Evolutionary conservation across 2,329 filamentous ascomycete genomes (phyloP).

Genomic region (Fusarium lyarnte): DNA sequence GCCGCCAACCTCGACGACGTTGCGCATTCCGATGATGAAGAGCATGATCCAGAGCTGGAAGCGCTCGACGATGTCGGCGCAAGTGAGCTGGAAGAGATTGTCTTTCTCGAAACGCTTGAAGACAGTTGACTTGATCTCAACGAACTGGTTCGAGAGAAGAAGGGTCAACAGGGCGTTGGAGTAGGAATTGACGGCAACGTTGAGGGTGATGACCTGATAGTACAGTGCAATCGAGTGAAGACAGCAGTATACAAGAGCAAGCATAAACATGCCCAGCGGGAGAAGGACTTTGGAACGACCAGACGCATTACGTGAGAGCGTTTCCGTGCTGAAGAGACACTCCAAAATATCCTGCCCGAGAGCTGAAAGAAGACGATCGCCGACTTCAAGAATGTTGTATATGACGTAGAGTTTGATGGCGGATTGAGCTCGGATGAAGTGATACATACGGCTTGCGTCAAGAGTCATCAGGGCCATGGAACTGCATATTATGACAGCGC

Average conservation of each 20-base stretch:
- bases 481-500: slow-evolving; percentile 85
- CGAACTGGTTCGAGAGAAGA: slow-evolving; percentile 96
- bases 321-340: slow-evolving; percentile 93
- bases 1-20: slow-evolving; percentile 94
- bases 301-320: slow-evolving; percentile 84
- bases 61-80: slow-evolving; percentile 94
- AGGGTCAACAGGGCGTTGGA: slow-evolving; percentile 94
- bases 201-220: slow-evolving; percentile 97
- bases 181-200: slow-evolving; percentile 98
- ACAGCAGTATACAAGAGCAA: slow-evolving; percentile 88
- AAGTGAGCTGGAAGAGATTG: slow-evolving; percentile 95
- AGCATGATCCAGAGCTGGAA: slow-evolving; percentile 99
- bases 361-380: slow-evolving; percentile 88
- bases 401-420: slow-evolving; percentile 99
- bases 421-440: slow-evolving; percentile 94
- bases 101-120: slow-evolving; percentile 99
- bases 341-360: slow-evolving; percentile 96
- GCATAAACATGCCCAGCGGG: slow-evolving; percentile 89
- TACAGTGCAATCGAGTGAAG: slow-evolving; percentile 89
- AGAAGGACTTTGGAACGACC: slow-evolving; percentile 91
- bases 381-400: slow-evolving; percentile 95
- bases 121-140: slow-evolving; percentile 97
- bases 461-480: slow-evolving; percentile 87
- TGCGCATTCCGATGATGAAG: slow-evolving; percentile 93
- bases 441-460: slow-evolving; percentile 97